Base-by-base conservation (phyloP, 805 yeast species). In the Myxozyma sirexii region DNA sequence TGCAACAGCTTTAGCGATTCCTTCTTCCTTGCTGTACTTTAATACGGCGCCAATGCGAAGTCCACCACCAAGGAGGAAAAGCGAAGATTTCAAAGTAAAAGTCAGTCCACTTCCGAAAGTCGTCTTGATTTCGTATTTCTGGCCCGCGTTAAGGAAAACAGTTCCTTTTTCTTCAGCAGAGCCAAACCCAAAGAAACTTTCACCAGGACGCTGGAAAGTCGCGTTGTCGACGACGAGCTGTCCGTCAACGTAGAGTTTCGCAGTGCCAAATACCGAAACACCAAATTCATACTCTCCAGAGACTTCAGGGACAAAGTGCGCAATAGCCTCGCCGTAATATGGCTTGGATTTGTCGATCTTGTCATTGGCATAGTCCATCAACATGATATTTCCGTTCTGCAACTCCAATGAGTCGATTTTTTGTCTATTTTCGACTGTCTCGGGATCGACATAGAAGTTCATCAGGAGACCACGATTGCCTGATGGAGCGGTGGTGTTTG, bases 221-320 rank as follows among this genome's bases (percentile, higher is more conserved):
- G 76, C 79, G 72, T 84, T 83, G 70, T 84, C 87, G 52, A 83
- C 80, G 33, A 85, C 73, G 57, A 83, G 72, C 66, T 79, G 66
- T 57, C 72, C 86, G 65, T 85, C 79, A 52, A 84, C 69, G 64
- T 76, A 85, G 23, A 85, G 60, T 68, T 78, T 79, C 31, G 84
- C 86, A 41, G 86, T 80, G 21, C 88, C 88, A 51, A 75, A 67
- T 37, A 79, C 79, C 13, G 81, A 71, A 54, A 81, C 70, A 23
- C 87, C 87, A 66, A 84, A 78, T 56, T 77, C 78, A 67, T 80
- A 84, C 15, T 70, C 75, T 8, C 80, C 85, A 48, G 79, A 64
- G 46, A 74, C 77, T 37, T 80, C 83, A 2, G 87, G 82, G 7
- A 63, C 70, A 63, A 76, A 82, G 38, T 69, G 60, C 46, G 81